A percentile compares a stretch with the other conserved stretches of the same genome.
Conservation (phyloP, 1,284 basidiomycete species). For the Inonotus hispidus region DNA sequence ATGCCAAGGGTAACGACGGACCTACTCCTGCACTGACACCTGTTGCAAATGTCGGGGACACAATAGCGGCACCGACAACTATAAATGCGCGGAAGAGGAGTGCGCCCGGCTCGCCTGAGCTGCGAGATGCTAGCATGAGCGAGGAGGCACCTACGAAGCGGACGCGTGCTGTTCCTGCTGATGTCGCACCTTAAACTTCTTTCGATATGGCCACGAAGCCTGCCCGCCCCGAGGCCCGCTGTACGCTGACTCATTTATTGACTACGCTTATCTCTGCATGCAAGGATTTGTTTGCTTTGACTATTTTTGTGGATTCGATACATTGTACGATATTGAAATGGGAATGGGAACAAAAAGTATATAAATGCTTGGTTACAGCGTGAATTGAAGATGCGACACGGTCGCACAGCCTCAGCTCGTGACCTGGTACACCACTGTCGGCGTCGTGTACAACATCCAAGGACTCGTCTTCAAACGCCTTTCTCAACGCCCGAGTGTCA, state of each 20-base stretch:
- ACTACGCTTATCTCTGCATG: not conserved
- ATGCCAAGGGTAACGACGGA: not conserved
- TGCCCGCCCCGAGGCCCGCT: too few relatives aligned
- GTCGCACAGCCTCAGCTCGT: not conserved
- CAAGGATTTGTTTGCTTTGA: not conserved
- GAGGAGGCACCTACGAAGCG: constrained; percentile 12
- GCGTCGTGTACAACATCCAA: constrained; percentile 3
- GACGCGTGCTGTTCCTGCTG: not conserved
- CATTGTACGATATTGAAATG: not conserved
- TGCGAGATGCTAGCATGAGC: not conserved
- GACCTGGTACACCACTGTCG: not conserved
- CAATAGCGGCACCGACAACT: not conserved
- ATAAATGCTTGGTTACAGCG: not conserved
- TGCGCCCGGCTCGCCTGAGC: not conserved
- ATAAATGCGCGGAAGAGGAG: constrained; percentile 1
- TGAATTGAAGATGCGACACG: not conserved
- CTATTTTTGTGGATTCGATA: not conserved
- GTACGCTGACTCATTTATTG: too few relatives aligned
- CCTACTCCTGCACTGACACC: constrained; percentile 7
- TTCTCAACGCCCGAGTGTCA: not conserved
- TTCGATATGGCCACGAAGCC: too few relatives aligned
- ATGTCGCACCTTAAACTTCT: not conserved
- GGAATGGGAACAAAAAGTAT: not conserved
- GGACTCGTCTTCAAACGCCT: constrained; percentile 1
- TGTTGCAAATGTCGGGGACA: not conserved